Evolutionary conservation across 352 stramenopile species (phyloP).

Genomic region (Halophytophthora polymorphica): DNA sequence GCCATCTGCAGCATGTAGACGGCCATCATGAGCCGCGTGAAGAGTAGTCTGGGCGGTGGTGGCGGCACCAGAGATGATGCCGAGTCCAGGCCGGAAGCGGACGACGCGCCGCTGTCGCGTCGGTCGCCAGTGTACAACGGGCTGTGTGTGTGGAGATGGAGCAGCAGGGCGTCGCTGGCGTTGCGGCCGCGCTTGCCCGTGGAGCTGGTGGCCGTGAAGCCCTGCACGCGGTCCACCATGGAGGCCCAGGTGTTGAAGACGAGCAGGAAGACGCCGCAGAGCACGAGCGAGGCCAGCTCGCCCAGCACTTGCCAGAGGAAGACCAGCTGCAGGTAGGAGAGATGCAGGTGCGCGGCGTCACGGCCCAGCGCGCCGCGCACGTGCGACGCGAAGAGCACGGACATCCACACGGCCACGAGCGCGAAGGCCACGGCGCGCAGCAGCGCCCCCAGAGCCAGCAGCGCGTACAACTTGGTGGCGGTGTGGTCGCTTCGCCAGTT

Average conservation of each 20-base stretch:
- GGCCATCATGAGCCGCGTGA: slow-evolving; percentile 47
- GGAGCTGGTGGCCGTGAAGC: slow-evolving; percentile 4
- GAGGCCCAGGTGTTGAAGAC: slow-evolving; percentile 66
- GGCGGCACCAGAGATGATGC: slow-evolving; percentile 17
- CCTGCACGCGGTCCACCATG: slow-evolving; percentile 59
- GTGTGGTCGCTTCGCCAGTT: slow-evolving; percentile 43
- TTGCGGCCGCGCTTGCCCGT: neutral
- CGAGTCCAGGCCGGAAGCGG: slow-evolving; percentile 5
- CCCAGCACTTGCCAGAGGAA: slow-evolving; percentile 52
- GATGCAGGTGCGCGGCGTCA: slow-evolving; percentile 45
- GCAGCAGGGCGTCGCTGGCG: slow-evolving; percentile 11
- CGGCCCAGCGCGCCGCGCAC: slow-evolving; percentile 22
- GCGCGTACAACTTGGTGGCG: slow-evolving; percentile 50
- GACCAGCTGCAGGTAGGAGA: slow-evolving; percentile 59
- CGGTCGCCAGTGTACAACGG: slow-evolving; percentile 18
- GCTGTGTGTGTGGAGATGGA: slow-evolving; percentile 20
- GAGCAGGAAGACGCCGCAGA: slow-evolving; percentile 52
- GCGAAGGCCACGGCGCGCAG: slow-evolving; percentile 47
- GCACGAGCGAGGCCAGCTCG: slow-evolving; percentile 36
- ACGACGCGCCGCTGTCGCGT: slow-evolving; percentile 15
- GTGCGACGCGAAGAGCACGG: slow-evolving; percentile 34
- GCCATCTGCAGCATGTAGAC: slow-evolving; percentile 50
- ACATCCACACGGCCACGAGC: slow-evolving; percentile 53
- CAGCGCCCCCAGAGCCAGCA: slow-evolving; percentile 43
- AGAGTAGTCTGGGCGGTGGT: slow-evolving; percentile 42